Evolutionary conservation across 2,329 filamentous ascomycete genomes (phyloP).

Genomic region (Cladosporium sp.): DNA sequence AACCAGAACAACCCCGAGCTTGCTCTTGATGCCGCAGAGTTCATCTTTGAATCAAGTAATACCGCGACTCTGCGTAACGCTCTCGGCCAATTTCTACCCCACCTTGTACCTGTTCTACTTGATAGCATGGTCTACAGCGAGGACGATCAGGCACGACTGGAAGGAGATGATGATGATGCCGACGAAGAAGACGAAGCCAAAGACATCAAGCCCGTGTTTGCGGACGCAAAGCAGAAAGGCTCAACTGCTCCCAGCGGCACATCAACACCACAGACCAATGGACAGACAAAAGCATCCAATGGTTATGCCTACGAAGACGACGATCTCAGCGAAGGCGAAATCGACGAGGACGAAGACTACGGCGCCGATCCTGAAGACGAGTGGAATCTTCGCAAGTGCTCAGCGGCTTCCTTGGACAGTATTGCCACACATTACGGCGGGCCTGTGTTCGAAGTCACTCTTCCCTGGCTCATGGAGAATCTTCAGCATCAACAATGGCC

Average conservation of each 20-base stretch:
- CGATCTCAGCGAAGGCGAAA: slow-evolving; percentile 81
- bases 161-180: slow-evolving; percentile 75
- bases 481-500: slow-evolving; percentile 87
- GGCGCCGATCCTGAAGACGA: slow-evolving; percentile 76
- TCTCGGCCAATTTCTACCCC: slow-evolving; percentile 71
- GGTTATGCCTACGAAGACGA: slow-evolving; percentile 51
- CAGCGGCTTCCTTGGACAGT: slow-evolving; percentile 88
- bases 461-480: slow-evolving; percentile 89
- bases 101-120: slow-evolving; percentile 85
- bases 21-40: slow-evolving; percentile 91
- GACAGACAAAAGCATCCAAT: slow-evolving; percentile 44
- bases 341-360: slow-evolving; percentile 70
- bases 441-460: slow-evolving; percentile 82
- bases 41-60: slow-evolving; percentile 92
- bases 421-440: slow-evolving; percentile 87
- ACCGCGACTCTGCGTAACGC: slow-evolving; percentile 73
- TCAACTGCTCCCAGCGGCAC: slow-evolving; percentile 45
- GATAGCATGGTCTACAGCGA: slow-evolving; percentile 96
- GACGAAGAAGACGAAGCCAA: slow-evolving; percentile 85
- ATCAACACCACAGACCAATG: slow-evolving; percentile 44
- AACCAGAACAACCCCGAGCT: slow-evolving; percentile 78
- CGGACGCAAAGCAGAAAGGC: slow-evolving; percentile 58
- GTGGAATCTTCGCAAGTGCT: slow-evolving; percentile 97
- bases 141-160: slow-evolving; percentile 82
- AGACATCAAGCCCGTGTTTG: slow-evolving; percentile 90